Base-by-base conservation (phyloP, 2,329 filamentous ascomycete species). In the Paramyrothecium roridum region DNA sequence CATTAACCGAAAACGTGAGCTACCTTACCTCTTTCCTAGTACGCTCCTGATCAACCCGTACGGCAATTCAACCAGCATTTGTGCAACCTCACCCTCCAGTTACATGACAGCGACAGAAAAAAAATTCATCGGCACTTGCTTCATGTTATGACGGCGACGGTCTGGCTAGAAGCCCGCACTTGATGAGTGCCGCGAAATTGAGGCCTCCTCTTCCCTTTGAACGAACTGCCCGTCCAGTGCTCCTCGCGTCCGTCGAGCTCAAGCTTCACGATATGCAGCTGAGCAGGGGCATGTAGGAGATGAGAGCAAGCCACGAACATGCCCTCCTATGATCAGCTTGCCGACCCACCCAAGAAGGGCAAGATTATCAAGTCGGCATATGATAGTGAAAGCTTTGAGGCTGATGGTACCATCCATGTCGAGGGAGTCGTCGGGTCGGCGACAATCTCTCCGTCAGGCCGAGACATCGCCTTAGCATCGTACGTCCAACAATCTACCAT, bases 381-480 rank as follows among this genome's bases (percentile, higher is more conserved):
- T 62, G 90, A 96, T 60, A 96, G 91, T 70, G 86, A 90, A 54
- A 96, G 90, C 34, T 97, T 96, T 64, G 91, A 92, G 63, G 84
- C 88, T 59, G 89, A 96, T 73, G 88, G 89, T 52, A 90, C 88
- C 2, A 93, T 97, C 63, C 86, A 90, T 65, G 89, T 97, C 52
- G 88, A 93, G 60, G 83, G 83, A n/a, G 72, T 84, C 21, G 91
- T 96, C 52, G 92, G 92, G 50, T 96, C 93, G 7, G 93, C 93
- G 63, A 93, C 91, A 57, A 96, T 97, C 72, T 96, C 93, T 20
- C 93, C 93, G 2, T 93, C 89, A 57, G 92, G 93, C 50, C 84
- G 93, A 64, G 93, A 97, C 75, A 86, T 97, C 55, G 93, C 93
- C 37, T 80, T 97, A 60, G 93, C 92, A 54, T 96, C 91, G 80